phyloP scores from a whole-genome alignment of 2,329 filamentous ascomycete species.

The Lecanicillium sp. region DNA sequence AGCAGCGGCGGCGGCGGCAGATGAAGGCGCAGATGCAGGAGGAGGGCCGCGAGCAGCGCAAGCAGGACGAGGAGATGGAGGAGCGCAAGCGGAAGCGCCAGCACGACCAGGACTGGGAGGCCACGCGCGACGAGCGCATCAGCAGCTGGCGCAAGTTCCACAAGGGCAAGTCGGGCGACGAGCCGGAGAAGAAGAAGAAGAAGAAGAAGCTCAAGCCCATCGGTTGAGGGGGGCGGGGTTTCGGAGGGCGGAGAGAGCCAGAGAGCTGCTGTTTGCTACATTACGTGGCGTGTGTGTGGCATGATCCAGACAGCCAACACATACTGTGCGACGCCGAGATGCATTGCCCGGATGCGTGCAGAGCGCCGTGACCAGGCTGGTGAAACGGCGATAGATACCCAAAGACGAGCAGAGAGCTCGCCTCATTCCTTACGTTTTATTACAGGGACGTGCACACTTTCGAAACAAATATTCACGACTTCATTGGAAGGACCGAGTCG shows the following conservation, averaged over 20 bases:
- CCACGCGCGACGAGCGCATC: conserved; percentile 83
- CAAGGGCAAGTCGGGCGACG: conserved; percentile 56
- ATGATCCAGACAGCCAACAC: too few relatives aligned
- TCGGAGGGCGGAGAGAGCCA: neutral
- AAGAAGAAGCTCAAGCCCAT: conserved; percentile 67
- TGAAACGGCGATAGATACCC: too few relatives aligned
- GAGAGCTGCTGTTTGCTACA: too few relatives aligned
- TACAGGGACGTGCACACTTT: too few relatives aligned
- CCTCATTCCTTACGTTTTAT: too few relatives aligned
- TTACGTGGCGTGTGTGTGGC: too few relatives aligned
- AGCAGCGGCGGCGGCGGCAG: conserved; percentile 76
- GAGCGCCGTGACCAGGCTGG: too few relatives aligned
- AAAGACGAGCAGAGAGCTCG: too few relatives aligned
- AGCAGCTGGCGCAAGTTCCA: conserved; percentile 91
- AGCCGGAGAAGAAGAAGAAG: conserved; percentile 49
- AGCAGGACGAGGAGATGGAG: conserved; percentile 78
- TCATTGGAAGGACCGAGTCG: neutral
- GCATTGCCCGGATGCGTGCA: too few relatives aligned
- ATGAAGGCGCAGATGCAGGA: conserved; percentile 94
- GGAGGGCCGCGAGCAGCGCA: conserved; percentile 82
- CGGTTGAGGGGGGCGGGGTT: conserved; percentile 33
- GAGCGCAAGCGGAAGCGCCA: conserved; percentile 79
- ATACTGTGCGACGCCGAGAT: too few relatives aligned
- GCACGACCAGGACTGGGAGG: conserved; percentile 93
- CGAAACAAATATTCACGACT: too few relatives aligned